Evolutionary conservation across 2,329 filamentous ascomycete species (phyloP).

Genomic region (Talaromyces amestolkiae): DNA sequence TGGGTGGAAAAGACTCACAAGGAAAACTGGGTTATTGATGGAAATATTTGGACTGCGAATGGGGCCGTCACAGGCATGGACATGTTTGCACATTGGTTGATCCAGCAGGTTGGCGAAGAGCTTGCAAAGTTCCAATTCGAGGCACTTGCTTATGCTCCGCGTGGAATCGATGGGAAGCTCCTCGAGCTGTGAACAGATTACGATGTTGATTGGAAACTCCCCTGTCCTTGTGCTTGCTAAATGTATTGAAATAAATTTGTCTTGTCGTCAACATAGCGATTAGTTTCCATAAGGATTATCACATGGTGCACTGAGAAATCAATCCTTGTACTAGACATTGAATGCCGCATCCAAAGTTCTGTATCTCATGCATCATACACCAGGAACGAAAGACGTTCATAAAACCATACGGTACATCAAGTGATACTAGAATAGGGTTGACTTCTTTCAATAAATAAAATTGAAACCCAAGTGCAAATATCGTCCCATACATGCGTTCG

Average conservation of each 20-base stretch:
- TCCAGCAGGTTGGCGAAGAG: slow-evolving; percentile 10
- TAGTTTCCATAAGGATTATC: background rate
- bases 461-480: background rate
- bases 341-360: background rate
- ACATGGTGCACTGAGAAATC: background rate
- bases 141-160: background rate
- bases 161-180: slow-evolving; percentile 11
- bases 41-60: slow-evolving; percentile 15
- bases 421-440: too few species aligned
- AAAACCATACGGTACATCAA: too few species aligned
- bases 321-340: background rate
- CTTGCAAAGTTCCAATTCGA: slow-evolving; percentile 7
- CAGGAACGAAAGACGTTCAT: too few species aligned
- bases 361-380: background rate
- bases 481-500: background rate
- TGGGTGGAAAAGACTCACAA: slow-evolving; percentile 3
- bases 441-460: too few species aligned
- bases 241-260: background rate
- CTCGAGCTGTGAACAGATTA: background rate
- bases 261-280: background rate
- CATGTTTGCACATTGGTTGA: slow-evolving; percentile 19
- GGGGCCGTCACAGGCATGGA: slow-evolving; percentile 16
- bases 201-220: background rate
- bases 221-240: background rate
- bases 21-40: slow-evolving; percentile 16